These are phyloP conservation scores for Wickerhamomyces canadensis DNA, from an alignment of 805 yeast genomes.

Conservation along the genomic window DNA sequence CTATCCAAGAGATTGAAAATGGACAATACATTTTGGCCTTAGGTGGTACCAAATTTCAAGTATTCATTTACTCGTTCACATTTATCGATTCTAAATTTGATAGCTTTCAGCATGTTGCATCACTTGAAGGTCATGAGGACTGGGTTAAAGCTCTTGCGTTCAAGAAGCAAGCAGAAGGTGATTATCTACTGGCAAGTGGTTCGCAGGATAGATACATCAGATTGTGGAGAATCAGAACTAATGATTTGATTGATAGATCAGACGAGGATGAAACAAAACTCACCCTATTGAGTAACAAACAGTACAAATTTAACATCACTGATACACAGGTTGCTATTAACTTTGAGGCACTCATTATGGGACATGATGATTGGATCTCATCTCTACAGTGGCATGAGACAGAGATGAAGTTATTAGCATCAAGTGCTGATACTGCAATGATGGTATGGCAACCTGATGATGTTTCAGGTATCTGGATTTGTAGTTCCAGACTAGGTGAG, in stretches of 20 bases:
- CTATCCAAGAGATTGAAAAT: conserved; percentile 26
- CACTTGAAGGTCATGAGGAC: conserved; percentile 87
- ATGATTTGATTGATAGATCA: conserved; percentile 49
- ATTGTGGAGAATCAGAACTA: conserved; percentile 70
- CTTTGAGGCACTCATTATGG: conserved; percentile 92
- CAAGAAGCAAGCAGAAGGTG: conserved; percentile 39
- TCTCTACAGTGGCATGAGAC: conserved; percentile 70
- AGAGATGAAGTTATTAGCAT: conserved; percentile 59
- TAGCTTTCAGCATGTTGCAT: conserved; percentile 38
- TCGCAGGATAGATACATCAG: conserved; percentile 91
- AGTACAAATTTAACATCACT: conserved; percentile 48
- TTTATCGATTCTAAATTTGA: conserved; percentile 11
- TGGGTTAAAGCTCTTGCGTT: conserved; percentile 82
- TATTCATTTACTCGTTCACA: conserved; percentile 50
- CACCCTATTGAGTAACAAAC: conserved; percentile 62
- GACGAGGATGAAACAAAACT: conserved; percentile 49
- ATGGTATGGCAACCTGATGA: conserved; percentile 93
- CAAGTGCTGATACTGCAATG: conserved; percentile 89
- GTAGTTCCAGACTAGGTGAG: conserved; percentile 79
- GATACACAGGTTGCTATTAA: conserved; percentile 48
- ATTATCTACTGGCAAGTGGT: conserved; percentile 75
- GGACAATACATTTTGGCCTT: conserved; percentile 47
- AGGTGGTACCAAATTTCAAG: conserved; percentile 61
- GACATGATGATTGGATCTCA: conserved; percentile 98
- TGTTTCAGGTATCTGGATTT: conserved; percentile 85